Evolutionary conservation across 2,329 filamentous ascomycete species (phyloP).

Genomic region (Aotearoamyces nothofagi): DNA sequence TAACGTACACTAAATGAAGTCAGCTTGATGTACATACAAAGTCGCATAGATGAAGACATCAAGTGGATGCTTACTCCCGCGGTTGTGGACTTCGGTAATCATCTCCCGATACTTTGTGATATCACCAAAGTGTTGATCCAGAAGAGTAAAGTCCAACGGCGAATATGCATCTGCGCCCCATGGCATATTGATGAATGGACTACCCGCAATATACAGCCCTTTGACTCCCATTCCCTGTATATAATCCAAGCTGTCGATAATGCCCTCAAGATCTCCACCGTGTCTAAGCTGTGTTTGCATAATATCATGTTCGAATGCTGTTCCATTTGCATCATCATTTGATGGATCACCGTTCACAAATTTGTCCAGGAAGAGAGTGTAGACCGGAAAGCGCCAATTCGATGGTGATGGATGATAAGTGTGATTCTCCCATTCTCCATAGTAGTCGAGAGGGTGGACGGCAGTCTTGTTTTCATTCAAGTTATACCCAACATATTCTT

Average conservation of each 20-base stretch:
- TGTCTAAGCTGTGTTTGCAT: slow-evolving; percentile 42
- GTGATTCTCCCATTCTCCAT: slow-evolving; percentile 36
- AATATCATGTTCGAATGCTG: slow-evolving; percentile 42
- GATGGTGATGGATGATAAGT: slow-evolving; percentile 35
- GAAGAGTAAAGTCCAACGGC: slow-evolving; percentile 42
- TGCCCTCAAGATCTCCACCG: slow-evolving; percentile 41
- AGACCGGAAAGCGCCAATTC: slow-evolving; percentile 51
- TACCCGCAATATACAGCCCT: slow-evolving; percentile 46
- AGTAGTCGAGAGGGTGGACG: slow-evolving; percentile 39
- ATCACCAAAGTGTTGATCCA: slow-evolving; percentile 45
- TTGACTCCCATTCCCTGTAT: slow-evolving; percentile 50
- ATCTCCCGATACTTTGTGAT: slow-evolving; percentile 39
- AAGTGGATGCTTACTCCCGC: slow-evolving; percentile 23
- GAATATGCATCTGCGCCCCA: slow-evolving; percentile 47
- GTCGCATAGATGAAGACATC: not conserved
- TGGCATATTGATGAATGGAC: slow-evolving; percentile 44
- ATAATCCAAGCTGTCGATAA: slow-evolving; percentile 47
- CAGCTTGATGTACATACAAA: slow-evolving; percentile 1
- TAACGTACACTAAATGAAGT: slow-evolving; percentile 33
- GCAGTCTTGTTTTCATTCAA: slow-evolving; percentile 43
- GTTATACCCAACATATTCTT: slow-evolving; percentile 31
- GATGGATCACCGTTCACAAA: slow-evolving; percentile 49
- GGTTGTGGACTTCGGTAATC: slow-evolving; percentile 40
- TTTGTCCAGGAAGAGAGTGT: slow-evolving; percentile 46
- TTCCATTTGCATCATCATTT: slow-evolving; percentile 47